A percentile compares a stretch with the other conserved stretches of the same genome.
These are phyloP conservation scores for Nitzschia sp. DNA, from an alignment of 108 stramenopile species.

Conservation along the genomic window DNA sequence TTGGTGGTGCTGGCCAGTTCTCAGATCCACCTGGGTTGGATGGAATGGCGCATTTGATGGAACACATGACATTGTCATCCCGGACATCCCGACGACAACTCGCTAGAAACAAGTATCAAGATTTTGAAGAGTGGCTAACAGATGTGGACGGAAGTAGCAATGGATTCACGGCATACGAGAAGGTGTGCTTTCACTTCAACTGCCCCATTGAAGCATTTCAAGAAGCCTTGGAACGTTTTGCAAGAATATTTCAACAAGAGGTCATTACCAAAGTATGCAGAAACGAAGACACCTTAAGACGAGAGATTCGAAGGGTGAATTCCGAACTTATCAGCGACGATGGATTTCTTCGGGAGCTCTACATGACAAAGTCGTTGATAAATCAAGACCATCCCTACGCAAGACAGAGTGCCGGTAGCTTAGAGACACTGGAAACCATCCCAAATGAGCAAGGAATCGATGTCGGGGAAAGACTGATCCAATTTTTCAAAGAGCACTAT, in stretches of 20 bases:
- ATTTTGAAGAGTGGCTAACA: conserved; percentile 75
- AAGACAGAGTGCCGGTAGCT: conserved; percentile 54
- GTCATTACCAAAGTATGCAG: conserved; percentile 42
- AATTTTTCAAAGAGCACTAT: conserved; percentile 63
- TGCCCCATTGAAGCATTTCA: conserved; percentile 41
- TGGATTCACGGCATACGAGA: conserved; percentile 44
- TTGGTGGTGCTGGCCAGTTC: conserved; percentile 77
- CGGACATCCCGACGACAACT: neutral
- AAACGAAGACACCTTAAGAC: conserved; percentile 32
- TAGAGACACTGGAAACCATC: conserved; percentile 51
- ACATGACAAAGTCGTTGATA: conserved; percentile 60
- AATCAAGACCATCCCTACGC: conserved; percentile 74
- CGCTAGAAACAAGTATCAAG: conserved; percentile 19
- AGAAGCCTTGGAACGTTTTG: conserved; percentile 64
- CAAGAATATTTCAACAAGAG: conserved; percentile 45
- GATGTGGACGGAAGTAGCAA: conserved; percentile 58
- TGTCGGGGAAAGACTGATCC: conserved; percentile 42
- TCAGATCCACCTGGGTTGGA: conserved; percentile 54
- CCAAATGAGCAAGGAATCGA: conserved; percentile 51
- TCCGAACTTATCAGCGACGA: conserved; percentile 52
- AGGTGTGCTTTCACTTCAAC: conserved; percentile 80
- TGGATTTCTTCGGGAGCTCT: conserved; percentile 47
- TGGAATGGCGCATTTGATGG: conserved; percentile 79
- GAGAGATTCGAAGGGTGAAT: conserved; percentile 72
- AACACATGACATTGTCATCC: conserved; percentile 61